A percentile compares a stretch with the other conserved stretches of the same genome.
Evolutionary conservation across 129 eudicot species (phyloP).

Genomic region (Flaveria bidentis): DNA sequence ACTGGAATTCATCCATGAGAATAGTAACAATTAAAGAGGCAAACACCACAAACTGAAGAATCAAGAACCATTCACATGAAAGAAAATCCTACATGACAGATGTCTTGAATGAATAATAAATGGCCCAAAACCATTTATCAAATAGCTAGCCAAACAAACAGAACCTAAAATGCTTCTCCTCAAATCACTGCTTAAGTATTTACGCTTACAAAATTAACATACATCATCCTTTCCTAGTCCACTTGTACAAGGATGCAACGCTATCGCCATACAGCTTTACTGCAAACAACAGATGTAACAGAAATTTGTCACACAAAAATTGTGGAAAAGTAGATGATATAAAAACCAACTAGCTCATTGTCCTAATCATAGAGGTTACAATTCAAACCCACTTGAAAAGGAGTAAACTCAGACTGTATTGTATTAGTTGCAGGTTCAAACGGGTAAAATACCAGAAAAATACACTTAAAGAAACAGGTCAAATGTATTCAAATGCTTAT

Average conservation of each 20-base stretch:
- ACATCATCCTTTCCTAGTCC: slow-evolving; percentile 28
- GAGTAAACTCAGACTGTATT: too few relatives aligned
- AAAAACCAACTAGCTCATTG: not conserved
- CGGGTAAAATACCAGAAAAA: not conserved
- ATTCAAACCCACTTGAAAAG: too few relatives aligned
- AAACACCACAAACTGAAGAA: not conserved
- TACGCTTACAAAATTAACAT: slow-evolving; percentile 28
- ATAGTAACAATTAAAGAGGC: slow-evolving; percentile 4
- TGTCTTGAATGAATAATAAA: slow-evolving; percentile 35
- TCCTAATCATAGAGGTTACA: too few relatives aligned
- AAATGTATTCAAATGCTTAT: not conserved
- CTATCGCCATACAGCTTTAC: slow-evolving; percentile 29
- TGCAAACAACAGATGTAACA: slow-evolving; percentile 19
- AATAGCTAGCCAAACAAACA: slow-evolving; percentile 26
- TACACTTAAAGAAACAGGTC: not conserved
- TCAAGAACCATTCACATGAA: slow-evolving; percentile 9
- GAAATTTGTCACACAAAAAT: not conserved
- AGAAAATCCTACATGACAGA: not conserved
- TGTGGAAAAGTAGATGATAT: not conserved
- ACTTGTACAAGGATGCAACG: slow-evolving; percentile 16
- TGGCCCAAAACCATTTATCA: slow-evolving; percentile 28
- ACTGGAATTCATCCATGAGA: not conserved
- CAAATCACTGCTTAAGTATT: slow-evolving; percentile 27
- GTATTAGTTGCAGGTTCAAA: too few relatives aligned
- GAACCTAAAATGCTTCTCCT: slow-evolving; percentile 17